Evolutionary conservation across 768 basidiomycete species (phyloP).

Genomic region (Trametopsis cervina): DNA sequence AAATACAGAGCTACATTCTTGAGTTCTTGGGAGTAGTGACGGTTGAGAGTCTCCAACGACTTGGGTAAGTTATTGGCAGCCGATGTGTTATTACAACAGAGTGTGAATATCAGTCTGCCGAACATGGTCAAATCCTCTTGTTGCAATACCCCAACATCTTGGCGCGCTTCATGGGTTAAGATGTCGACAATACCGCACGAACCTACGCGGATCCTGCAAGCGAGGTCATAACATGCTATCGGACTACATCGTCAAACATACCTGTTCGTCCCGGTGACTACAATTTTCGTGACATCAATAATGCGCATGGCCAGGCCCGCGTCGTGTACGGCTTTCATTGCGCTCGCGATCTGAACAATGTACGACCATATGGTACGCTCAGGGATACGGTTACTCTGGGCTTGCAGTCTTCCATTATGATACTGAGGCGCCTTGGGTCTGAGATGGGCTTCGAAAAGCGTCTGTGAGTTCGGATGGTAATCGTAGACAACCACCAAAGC

Average conservation of each 20-base stretch:
- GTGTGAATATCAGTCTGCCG: constrained; percentile 72
- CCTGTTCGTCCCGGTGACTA: constrained; percentile 89
- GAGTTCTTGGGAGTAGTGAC: constrained; percentile 74
- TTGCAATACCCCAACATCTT: constrained; percentile 52
- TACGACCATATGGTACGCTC: constrained; percentile 91
- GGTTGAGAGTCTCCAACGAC: constrained; percentile 64
- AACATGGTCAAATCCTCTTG: constrained; percentile 89
- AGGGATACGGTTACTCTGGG: constrained; percentile 37
- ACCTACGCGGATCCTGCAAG: constrained; percentile 66
- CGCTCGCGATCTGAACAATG: constrained; percentile 82
- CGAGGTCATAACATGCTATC: not conserved
- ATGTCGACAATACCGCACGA: constrained; percentile 88
- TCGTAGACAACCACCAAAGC: constrained; percentile 90
- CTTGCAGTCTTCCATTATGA: constrained; percentile 29
- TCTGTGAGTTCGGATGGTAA: constrained; percentile 79
- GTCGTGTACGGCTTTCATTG: constrained; percentile 82
- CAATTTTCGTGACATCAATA: constrained; percentile 80
- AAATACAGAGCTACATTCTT: constrained; percentile 77
- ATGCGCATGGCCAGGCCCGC: constrained; percentile 72
- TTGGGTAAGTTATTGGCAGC: constrained; percentile 60
- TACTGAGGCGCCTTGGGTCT: constrained; percentile 42
- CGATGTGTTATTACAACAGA: constrained; percentile 65
- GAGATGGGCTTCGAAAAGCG: constrained; percentile 74
- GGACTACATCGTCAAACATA: constrained; percentile 20
- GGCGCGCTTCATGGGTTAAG: constrained; percentile 59